Evolutionary conservation across 1,139 yeast species (phyloP), one percentile per base, ranked within the genome.

Genomic region (Saccharomyces hybrid): DNA sequence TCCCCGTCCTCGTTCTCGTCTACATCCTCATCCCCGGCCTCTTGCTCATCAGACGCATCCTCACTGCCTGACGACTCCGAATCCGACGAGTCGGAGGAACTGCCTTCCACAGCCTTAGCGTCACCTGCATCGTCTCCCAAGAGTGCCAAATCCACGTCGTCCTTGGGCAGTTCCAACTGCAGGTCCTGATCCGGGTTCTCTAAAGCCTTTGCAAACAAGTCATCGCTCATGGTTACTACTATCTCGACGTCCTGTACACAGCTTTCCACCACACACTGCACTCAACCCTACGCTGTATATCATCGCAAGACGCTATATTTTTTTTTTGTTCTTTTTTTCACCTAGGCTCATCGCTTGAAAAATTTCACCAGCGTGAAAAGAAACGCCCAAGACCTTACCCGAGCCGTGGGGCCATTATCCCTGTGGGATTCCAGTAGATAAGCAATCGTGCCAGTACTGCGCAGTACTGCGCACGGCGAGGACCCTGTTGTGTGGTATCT

Each of bases 181-280:
- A 53, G 41, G 3, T 49, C 49, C n/a, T 49, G 53, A 11, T 53
- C 58, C 1, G 64, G 60, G 46, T 60, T 58, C 26, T 59, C 60
- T 26, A 66, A 50, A 8, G 68, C 67, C 48, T 59, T 58, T 13
- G 56, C 54, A 50, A 67, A 67, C 25, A 61, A 41, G 56, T 66
- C 67, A 19, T 58, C 62, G 19, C 51, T 38, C 65, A 62, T 63
- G 31, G 5, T 27, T 38, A 38, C 25, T 16, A 11, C 44, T 38
- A 5, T 38, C 9, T 8, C 32, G 6, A 19, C 25, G n/a, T 44
- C 23, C 23, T 19, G 23, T 19, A 19, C 23, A 19, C 4, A 19
- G 23, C 23, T 3, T 19, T 19, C 23, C 23, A 19, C 4, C 4
- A 3, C 23, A 19, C 23, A 19, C 23, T 19, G 23, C 23, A 19